Conservation (phyloP, 2,329 filamentous ascomycete genomes). For the Parastagonospora nodorum region DNA sequence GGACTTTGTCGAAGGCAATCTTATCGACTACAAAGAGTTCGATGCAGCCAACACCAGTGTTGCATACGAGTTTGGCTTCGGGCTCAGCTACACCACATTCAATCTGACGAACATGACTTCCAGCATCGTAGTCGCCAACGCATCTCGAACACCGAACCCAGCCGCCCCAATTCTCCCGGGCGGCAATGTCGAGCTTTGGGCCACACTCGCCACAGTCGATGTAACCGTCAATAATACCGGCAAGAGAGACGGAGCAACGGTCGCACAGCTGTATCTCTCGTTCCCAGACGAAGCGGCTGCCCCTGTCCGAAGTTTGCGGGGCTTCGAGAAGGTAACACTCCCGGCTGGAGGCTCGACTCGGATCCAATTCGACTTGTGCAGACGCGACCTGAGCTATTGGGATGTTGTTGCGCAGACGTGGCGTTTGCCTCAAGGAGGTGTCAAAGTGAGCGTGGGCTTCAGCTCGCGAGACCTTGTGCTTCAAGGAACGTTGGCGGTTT, state of each 20-base stretch:
- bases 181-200: constrained; percentile 62
- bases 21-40: constrained; percentile 62
- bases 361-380: constrained; percentile 54
- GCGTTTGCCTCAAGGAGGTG: constrained; percentile 37
- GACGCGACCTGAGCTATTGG: constrained; percentile 58
- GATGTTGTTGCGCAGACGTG: constrained; percentile 52
- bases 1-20: constrained; percentile 58
- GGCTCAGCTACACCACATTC: constrained; percentile 47
- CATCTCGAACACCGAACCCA: constrained; percentile 18
- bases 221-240: constrained; percentile 60
- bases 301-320: constrained; percentile 47
- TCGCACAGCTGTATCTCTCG: constrained; percentile 64
- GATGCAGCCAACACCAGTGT: constrained; percentile 43
- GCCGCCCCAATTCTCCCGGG: constrained; percentile 45
- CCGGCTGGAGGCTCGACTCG: constrained; percentile 47
- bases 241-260: constrained; percentile 51
- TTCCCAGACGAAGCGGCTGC: constrained; percentile 37
- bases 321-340: constrained; percentile 58
- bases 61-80: constrained; percentile 46
- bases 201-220: constrained; percentile 55
- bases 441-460: constrained; percentile 31
- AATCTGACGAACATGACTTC: constrained; percentile 26
- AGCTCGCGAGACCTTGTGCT: constrained; percentile 29
- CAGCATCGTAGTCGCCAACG: constrained; percentile 12
- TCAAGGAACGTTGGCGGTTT: background rate